Evolutionary conservation across 1,284 basidiomycete species (phyloP).

Genomic region (Hortiboletus rubellus): DNA sequence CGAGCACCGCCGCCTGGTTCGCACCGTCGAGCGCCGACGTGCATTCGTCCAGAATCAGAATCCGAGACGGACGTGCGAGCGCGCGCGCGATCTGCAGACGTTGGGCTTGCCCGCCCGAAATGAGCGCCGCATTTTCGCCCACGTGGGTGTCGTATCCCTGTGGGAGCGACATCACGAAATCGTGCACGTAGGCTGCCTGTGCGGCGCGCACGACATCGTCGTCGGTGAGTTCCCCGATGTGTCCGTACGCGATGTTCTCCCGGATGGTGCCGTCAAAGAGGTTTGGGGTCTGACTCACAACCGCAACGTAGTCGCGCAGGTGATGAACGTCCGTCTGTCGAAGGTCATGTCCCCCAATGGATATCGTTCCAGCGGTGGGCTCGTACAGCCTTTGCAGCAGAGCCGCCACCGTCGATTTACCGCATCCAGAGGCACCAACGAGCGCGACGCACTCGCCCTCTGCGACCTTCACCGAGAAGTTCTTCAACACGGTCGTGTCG

Average conservation of each 20-base stretch:
- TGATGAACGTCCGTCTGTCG: constrained; percentile 62
- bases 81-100: constrained; percentile 91
- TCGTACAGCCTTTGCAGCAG: constrained; percentile 88
- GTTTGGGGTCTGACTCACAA: constrained; percentile 84
- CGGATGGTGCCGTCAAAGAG: constrained; percentile 84
- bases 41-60: constrained; percentile 94
- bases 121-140: constrained; percentile 84
- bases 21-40: constrained; percentile 86
- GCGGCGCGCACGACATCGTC: constrained; percentile 71
- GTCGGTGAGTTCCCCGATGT: constrained; percentile 35
- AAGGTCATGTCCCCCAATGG: constrained; percentile 55
- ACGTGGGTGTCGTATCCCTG: constrained; percentile 84
- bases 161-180: constrained; percentile 82
- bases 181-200: constrained; percentile 76
- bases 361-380: constrained; percentile 64
- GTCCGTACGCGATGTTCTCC: constrained; percentile 87
- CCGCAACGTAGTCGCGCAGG: constrained; percentile 80
- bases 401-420: constrained; percentile 85
- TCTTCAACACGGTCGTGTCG: constrained; percentile 66
- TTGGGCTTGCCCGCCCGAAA: constrained; percentile 96
- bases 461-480: constrained; percentile 62
- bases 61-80: constrained; percentile 64
- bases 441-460: constrained; percentile 84
- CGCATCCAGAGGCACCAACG: constrained; percentile 85
- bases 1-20: constrained; percentile 79